Percentiles rank a stretch among this genome's conserved stretches.
Evolutionary conservation across 192 early-diverging fungal genomes (phyloP).

Genomic region (Coemansia sp.): DNA sequence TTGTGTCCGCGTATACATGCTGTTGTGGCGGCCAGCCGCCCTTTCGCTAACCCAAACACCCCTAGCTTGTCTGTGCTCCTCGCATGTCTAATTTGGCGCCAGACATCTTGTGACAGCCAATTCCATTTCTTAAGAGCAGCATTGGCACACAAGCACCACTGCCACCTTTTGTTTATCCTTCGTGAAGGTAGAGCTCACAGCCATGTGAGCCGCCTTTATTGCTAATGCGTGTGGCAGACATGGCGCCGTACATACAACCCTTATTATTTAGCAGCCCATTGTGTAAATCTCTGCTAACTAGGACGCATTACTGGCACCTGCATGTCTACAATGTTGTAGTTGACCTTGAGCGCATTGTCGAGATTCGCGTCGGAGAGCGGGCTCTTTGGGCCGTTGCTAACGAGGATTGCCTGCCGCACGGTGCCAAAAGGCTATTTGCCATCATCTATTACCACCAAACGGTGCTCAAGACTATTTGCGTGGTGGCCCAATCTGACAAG

Average conservation of each 20-base stretch:
- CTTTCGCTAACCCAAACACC: neutral
- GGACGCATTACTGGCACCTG: neutral
- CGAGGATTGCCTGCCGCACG: conserved; percentile 39
- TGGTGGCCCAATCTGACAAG: conserved; percentile 36
- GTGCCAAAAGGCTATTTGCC: conserved; percentile 42
- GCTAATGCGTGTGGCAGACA: conserved; percentile 7
- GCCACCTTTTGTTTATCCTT: neutral
- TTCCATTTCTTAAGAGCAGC: neutral
- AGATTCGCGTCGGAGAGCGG: conserved; percentile 43
- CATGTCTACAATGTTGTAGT: conserved; percentile 24
- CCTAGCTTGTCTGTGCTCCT: neutral
- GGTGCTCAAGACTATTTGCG: conserved; percentile 38
- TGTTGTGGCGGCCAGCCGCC: neutral
- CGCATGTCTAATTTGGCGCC: neutral
- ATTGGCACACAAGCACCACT: neutral
- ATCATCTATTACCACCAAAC: conserved; percentile 47
- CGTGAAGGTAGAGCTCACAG: neutral
- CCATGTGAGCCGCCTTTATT: conserved; percentile 9
- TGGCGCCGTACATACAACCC: neutral
- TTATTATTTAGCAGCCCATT: conserved; percentile 6
- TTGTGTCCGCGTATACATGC: neutral
- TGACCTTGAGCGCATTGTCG: conserved; percentile 54
- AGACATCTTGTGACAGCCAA: neutral
- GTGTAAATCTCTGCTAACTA: neutral
- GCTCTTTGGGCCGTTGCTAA: conserved; percentile 50